Evolutionary conservation across 306 rosid species (phyloP), one percentile per base, ranked within the genome.

Genomic region (Vigna angularis): DNA sequence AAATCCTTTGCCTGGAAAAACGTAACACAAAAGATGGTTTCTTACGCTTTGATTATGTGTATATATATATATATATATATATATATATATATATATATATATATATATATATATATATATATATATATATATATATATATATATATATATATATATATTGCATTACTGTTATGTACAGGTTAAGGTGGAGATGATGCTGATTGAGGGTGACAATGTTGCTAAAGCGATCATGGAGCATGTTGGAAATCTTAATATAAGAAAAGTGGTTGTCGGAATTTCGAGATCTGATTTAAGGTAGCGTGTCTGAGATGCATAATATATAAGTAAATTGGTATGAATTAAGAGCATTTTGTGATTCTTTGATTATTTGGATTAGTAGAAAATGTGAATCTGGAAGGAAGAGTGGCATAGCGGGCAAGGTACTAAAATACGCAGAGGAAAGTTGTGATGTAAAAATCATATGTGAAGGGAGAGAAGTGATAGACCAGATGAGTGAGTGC

Each of bases 391-490:
- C 61, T 6, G 24, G 63, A 51, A 79, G 79, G 6, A 66, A 44
- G 34, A 75, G 65, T 16, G 61, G 6, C 24, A 72, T 53, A 45
- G 82, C 82, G 7, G 55, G 26, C 48, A 56, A 22, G 75, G 77
- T 85, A 57, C 13, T 66, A 3, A 70, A 66, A 42, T 66, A 48
- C 34, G 77, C 63, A 24, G 74, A 74, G 16, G 82, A 75, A 57
- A 82, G 34, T 1, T 85, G 89, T 59, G 82, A 82, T 28, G 40
- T 85, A 3, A 85, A 79, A 53, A 71, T 85, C 71, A 79, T 86
- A 44, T 82, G 89, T 5, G 75, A 82, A 75, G 85, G 85, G 51
- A 82, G 28, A 42, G 86, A 86, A 48, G 86, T 86, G 66, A 79
- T 59, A 3, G 78, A 51, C 1, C 40, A 79, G 11, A 69, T 82